Base-by-base conservation (phyloP, 768 basidiomycete species). In the Leucocoprinus sp. region DNA sequence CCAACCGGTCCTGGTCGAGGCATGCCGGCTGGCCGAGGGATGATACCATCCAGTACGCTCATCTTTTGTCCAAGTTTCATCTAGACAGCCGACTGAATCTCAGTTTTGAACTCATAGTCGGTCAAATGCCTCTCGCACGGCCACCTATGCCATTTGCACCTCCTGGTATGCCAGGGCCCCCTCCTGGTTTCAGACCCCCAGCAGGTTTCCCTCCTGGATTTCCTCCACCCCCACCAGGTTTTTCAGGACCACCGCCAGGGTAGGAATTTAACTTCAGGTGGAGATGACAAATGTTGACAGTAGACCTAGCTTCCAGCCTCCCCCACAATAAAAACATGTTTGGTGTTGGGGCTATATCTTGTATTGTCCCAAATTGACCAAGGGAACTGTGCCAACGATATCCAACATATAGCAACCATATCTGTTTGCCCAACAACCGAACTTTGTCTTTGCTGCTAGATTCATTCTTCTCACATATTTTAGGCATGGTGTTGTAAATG, bases 1-100 rank as follows among this genome's bases (percentile, higher is more conserved):
- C 80, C 87, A 54, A 73, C 75, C 51, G 95, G 95, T 42, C 91
- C 95, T 60, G 95, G 95, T 52, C 81, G 90, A 51, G 95, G 93
- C 55, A 84, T 92, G 73, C 91, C 93, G 61, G 95, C 93, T 33
- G 93, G 95, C 54, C 83, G 95, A 55, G 95, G 95, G 47, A 92
- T 90, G 86, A 80, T 89, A 78, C 87, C 86, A 45, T 83, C 86
- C 1, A 77, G 86, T 87, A 61, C 46, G 84, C 72, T 6, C 49
- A 22, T 18, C n/a, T n/a, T 12, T 36, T 19, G 23, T 23, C 14
- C 37, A 4, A 31, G 21, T 8, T 11, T 6, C 8, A 17, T 3
- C 3, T 15, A 7, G 19, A 41, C n/a, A 17, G 28, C 8, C 50
- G 55, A 53, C 51, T 55, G 39, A 52, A 47, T 38, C 43, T 26